These are phyloP conservation scores for Pythium aquatile DNA, from an alignment of 352 stramenopile genomes.

Conservation along the genomic window DNA sequence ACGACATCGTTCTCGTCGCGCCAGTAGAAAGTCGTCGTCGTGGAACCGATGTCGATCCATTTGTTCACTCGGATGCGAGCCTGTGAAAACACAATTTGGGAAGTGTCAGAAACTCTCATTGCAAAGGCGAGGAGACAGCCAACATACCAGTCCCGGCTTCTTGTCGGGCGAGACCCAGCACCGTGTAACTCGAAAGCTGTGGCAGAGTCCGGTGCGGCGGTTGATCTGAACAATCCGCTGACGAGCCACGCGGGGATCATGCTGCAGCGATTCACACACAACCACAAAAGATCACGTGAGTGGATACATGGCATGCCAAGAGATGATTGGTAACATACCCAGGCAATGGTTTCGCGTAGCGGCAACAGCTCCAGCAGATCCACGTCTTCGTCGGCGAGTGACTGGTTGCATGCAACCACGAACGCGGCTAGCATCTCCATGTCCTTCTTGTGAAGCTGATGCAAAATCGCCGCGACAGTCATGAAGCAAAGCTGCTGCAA, in stretches of 20 bases:
- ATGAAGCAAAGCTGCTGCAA: conserved; percentile 65
- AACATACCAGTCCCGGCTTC: conserved; percentile 26
- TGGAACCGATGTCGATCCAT: conserved; percentile 53
- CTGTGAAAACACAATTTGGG: conserved; percentile 16
- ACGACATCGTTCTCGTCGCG: conserved; percentile 36
- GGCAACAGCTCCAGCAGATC: conserved; percentile 36
- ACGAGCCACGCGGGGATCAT: conserved; percentile 29
- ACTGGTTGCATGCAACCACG: conserved; percentile 23
- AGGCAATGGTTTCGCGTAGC: conserved; percentile 35
- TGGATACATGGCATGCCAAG: too few species aligned
- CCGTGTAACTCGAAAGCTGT: conserved; percentile 25
- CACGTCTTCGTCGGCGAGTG: conserved; percentile 23
- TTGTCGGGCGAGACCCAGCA: conserved; percentile 29
- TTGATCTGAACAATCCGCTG: conserved; percentile 31
- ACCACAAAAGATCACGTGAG: not conserved
- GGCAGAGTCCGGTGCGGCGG: conserved; percentile 21
- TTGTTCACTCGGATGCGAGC: conserved; percentile 41
- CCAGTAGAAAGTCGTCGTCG: conserved; percentile 52
- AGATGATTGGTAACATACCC: conserved; percentile 28
- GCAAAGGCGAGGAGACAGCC: not conserved
- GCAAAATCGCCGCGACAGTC: conserved; percentile 38
- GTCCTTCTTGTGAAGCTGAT: conserved; percentile 33
- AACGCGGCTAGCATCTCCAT: conserved; percentile 20
- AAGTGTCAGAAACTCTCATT: too few species aligned
- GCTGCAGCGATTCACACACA: conserved; percentile 4